Evolutionary conservation across 2,329 filamentous ascomycete species (phyloP).

Genomic region (Cercospora zeina): DNA sequence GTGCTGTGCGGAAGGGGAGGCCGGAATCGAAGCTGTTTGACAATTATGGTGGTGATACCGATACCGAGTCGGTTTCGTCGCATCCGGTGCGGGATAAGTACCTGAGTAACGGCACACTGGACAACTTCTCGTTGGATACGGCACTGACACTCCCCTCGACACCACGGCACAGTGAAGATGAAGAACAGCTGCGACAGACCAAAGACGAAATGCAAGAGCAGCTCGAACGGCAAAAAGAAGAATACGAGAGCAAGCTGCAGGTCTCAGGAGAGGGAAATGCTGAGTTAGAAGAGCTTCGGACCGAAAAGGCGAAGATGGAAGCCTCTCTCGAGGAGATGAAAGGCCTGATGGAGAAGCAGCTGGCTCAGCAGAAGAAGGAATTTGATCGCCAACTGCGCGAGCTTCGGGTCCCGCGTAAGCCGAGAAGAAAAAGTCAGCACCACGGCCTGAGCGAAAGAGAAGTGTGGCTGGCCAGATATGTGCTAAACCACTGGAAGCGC

Average conservation of each 20-base stretch:
- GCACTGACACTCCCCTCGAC: constrained; percentile 92
- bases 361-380: constrained; percentile 77
- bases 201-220: constrained; percentile 82
- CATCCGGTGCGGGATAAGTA: constrained; percentile 82
- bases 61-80: constrained; percentile 83
- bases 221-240: constrained; percentile 79
- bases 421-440: constrained; percentile 24
- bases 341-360: constrained; percentile 82
- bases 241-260: constrained; percentile 76
- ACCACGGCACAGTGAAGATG: constrained; percentile 78
- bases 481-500: constrained; percentile 73
- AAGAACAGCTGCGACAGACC: constrained; percentile 71
- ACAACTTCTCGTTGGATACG: constrained; percentile 95
- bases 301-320: constrained; percentile 83
- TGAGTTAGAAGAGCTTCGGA: constrained; percentile 79
- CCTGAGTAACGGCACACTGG: constrained; percentile 83
- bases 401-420: constrained; percentile 52
- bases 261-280: constrained; percentile 71
- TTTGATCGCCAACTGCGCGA: constrained; percentile 83
- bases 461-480: constrained; percentile 65
- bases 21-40: constrained; percentile 58
- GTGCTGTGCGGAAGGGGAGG: constrained; percentile 75
- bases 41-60: constrained; percentile 58
- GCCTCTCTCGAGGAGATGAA: constrained; percentile 75
- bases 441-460: constrained; percentile 67